Percentiles rank a stretch among this genome's conserved stretches.
These are phyloP conservation scores for Rhizopogon vesiculosus DNA, from an alignment of 768 basidiomycete species.

Conservation along the genomic window DNA sequence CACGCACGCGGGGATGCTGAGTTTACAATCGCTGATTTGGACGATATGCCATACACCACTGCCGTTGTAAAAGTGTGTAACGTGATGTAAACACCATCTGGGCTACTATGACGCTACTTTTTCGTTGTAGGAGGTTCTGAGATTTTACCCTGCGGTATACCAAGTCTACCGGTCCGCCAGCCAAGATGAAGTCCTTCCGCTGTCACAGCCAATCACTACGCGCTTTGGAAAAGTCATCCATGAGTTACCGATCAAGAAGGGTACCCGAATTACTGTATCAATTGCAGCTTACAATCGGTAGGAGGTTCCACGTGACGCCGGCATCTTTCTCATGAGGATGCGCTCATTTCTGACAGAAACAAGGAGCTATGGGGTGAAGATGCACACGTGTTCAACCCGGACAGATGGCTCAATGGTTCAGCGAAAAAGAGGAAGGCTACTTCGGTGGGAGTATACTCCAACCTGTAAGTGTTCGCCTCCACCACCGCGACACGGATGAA, in stretches of 20 bases:
- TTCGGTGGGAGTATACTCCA: slow-evolving; percentile 16
- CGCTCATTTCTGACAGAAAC: slow-evolving; percentile 13
- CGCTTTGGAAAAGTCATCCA: slow-evolving; percentile 15
- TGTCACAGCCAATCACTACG: slow-evolving; percentile 22
- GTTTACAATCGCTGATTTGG: slow-evolving; percentile 9
- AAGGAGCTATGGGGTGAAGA: slow-evolving; percentile 26
- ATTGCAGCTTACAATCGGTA: slow-evolving; percentile 25
- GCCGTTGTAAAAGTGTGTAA: no score
- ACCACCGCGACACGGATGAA: neutral
- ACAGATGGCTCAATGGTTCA: slow-evolving; percentile 18
- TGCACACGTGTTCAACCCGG: slow-evolving; percentile 25
- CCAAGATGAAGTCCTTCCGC: slow-evolving; percentile 31
- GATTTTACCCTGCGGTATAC: no score
- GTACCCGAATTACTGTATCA: slow-evolving; percentile 15
- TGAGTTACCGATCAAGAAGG: slow-evolving; percentile 19
- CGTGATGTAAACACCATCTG: no score
- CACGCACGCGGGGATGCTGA: slow-evolving; percentile 10
- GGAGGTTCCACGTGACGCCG: neutral
- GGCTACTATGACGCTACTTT: no score
- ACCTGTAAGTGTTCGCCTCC: slow-evolving; percentile 13
- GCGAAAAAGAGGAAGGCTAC: neutral
- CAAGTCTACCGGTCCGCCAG: slow-evolving; percentile 26
- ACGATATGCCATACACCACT: neutral
- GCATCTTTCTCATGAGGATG: neutral
- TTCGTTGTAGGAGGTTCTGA: no score